These are phyloP conservation scores for Diaporthe ampelina DNA, from an alignment of 2,329 filamentous ascomycete species.

Conservation along the genomic window DNA sequence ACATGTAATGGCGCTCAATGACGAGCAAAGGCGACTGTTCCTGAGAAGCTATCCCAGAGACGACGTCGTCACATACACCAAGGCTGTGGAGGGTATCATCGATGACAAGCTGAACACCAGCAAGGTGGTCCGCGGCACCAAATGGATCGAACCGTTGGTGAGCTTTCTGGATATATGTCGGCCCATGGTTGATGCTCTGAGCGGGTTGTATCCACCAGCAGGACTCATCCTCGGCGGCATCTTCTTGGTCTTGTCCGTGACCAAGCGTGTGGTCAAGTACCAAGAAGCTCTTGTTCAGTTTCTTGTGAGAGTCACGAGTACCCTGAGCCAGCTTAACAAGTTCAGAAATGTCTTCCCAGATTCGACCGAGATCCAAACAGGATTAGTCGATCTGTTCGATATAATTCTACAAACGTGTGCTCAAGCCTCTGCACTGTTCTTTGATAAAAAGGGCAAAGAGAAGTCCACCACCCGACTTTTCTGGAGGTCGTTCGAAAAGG, in stretches of 20 bases:
- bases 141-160: neutral
- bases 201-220: neutral
- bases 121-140: neutral
- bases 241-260: neutral
- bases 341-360: neutral
- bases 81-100: neutral
- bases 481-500: slow-evolving; percentile 21
- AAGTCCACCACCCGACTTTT: neutral
- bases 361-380: neutral
- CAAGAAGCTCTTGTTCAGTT: neutral
- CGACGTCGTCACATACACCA: neutral
- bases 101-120: neutral
- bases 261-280: neutral
- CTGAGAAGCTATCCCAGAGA: neutral
- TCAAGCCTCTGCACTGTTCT: neutral
- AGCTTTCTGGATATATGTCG: neutral
- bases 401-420: neutral
- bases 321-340: neutral
- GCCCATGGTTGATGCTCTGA: neutral
- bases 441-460: neutral
- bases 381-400: neutral
- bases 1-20: neutral
- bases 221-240: neutral
- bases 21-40: neutral
- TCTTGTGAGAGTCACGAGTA: neutral